Evolutionary conservation across 176 grass and related monocot genomes (phyloP), one percentile per base, ranked within the genome.

Genomic region (Areca catechu): DNA sequence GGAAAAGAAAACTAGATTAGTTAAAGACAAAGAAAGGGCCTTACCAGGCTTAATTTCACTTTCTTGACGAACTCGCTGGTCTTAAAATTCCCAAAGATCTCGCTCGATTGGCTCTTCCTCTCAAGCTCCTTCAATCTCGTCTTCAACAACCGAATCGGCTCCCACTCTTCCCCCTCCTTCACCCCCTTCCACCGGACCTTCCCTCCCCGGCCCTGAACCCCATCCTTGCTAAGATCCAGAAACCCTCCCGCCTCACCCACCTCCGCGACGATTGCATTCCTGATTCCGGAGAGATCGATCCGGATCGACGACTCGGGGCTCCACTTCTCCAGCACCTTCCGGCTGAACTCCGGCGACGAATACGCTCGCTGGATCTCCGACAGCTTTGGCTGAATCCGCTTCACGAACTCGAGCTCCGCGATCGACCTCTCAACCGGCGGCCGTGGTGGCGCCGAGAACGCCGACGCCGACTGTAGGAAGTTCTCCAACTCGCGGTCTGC

Each of bases 401-500:
- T 87, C 49, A 90, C 71, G 29, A 83, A 78, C 62, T 89, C 82
- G 28, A 86, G 15, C 77, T 96, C 91, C 71, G 67, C 56, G 43
- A 94, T 88, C 59, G 83, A 74, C 48, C 58, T 57, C 54, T 62
- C 54, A 22, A 62, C 43, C 16, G 74, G 60, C 30, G 67, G 58
- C 49, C 63, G 68, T 54, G 68, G 73, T 58, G 28, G 58, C 58
- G 67, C 19, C 2, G 69, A 29, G 67, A 83, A 51, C 27, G 55
- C 55, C 50, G 73, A 66, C 19, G 73, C 76, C 4, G 76, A 84
- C 28, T 66, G 17, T 48, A 84, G 74, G 34, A 89, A 58, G 5
- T 84, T 71, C 52, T 67, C 86, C 60, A 89, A 43, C 72, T 96
- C 86, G 15, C 86, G 83, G 76, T 96, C 86, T 48, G 83, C 80